Percentiles rank a stretch among this genome's conserved stretches.
Conservation (phyloP, 139 green algal species). For the Choricystis sp. region DNA sequence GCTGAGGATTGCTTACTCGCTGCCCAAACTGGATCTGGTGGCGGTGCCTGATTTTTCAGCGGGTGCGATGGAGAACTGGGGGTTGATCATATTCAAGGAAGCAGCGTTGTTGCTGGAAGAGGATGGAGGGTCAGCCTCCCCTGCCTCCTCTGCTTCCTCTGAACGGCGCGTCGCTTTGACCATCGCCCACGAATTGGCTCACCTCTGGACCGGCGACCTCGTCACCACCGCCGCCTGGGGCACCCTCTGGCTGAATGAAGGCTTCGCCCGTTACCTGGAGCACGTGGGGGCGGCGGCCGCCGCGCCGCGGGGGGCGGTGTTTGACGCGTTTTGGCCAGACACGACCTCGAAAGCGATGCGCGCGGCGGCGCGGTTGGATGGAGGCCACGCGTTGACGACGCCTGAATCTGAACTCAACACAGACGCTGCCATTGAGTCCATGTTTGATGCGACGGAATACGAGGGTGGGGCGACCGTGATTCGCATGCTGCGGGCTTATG, state of each 20-base stretch:
- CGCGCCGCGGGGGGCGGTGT: not conserved
- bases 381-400: conserved; percentile 14
- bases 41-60: conserved; percentile 78
- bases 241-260: conserved; percentile 89
- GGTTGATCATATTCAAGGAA: not conserved
- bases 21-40: conserved; percentile 80
- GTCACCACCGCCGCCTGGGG: conserved; percentile 71
- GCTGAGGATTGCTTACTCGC: conserved; percentile 37
- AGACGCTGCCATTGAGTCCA: conserved; percentile 14
- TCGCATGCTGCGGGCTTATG: conserved; percentile 69
- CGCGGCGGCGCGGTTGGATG: conserved; percentile 23
- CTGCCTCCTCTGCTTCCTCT: not conserved
- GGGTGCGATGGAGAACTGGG: conserved; percentile 96
- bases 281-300: conserved; percentile 28
- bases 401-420: conserved; percentile 15
- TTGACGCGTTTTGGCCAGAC: conserved; percentile 17
- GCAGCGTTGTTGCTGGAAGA: not conserved
- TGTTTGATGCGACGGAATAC: conserved; percentile 61
- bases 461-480: conserved; percentile 66
- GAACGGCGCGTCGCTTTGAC: not conserved
- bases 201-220: conserved; percentile 64
- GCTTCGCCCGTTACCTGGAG: conserved; percentile 74
- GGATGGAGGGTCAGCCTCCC: not conserved
- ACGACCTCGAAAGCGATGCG: conserved; percentile 12
- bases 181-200: not conserved